A percentile compares a stretch with the other conserved stretches of the same genome.
Evolutionary conservation across 495 filamentous ascomycete species (phyloP).

Genomic region (Collariella sp.): DNA sequence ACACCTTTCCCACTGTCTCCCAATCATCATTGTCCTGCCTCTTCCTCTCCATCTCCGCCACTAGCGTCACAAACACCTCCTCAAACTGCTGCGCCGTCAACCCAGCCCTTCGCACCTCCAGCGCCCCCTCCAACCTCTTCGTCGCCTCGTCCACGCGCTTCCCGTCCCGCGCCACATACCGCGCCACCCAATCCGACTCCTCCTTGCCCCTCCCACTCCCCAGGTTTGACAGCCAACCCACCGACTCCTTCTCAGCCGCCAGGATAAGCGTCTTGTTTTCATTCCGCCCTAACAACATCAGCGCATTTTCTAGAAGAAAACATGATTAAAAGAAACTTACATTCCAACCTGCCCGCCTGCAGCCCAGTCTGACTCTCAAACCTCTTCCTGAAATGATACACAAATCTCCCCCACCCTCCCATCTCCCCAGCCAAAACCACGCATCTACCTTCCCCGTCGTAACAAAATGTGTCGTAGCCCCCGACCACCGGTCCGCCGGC

Average conservation of each 20-base stretch:
- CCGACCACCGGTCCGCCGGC: background rate
- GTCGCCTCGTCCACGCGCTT: background rate
- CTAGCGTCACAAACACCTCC: slow-evolving; percentile 9
- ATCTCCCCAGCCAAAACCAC: background rate
- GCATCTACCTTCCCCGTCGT: background rate
- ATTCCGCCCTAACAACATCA: no score
- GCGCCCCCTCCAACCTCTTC: background rate
- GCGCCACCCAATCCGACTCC: background rate
- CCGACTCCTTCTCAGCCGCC: background rate
- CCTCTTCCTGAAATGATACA: background rate
- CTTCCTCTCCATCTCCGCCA: slow-evolving; percentile 14
- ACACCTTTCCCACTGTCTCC: background rate
- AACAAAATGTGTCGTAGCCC: background rate
- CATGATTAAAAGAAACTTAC: no score
- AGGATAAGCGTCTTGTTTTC: background rate
- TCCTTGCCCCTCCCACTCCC: slow-evolving; percentile 4
- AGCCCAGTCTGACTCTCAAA: background rate
- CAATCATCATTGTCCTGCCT: slow-evolving; percentile 10
- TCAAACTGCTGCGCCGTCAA: slow-evolving; percentile 4
- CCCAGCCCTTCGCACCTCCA: background rate
- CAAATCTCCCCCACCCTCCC: background rate
- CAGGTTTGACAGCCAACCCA: background rate
- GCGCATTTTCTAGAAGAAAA: no score
- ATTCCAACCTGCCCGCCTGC: background rate
- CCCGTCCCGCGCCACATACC: background rate